Evolutionary conservation across 2,329 filamentous ascomycete species (phyloP), one percentile per base, ranked within the genome.

Genomic region (Amphichorda felina): DNA sequence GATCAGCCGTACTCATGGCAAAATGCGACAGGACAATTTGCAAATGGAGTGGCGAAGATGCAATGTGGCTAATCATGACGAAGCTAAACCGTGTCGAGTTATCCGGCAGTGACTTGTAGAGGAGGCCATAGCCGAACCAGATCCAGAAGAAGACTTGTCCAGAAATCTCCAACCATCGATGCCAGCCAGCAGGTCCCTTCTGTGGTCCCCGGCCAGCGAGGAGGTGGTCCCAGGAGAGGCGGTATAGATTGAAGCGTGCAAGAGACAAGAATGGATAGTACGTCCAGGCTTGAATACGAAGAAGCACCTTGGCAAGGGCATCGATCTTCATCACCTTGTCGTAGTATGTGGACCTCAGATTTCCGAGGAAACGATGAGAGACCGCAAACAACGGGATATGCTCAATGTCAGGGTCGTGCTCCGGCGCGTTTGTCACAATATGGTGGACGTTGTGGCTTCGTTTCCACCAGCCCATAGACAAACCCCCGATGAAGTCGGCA

Each of bases 381-480:
- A 91, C 75, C 40, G 86, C 85, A 54, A 95, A 86, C 54, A 94
- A 80, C 3, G 88, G 88, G 57, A 94, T 74, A 54, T 94, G 82
- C 54, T 89, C 77, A 47, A 95, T 96, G 54, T 96, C 89, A 0
- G 91, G 89, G 53, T 96, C 89, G 53, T 96, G 89, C 56, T 95
- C 91, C 11, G 88, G 84, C 30, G 82, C 82, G 56, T 96, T 96
- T 14, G 91, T 96, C 35, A 96, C 82, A 46, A 96, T 87, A 51
- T 96, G 89, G 54, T 96, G 89, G 8, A 95, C 87, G 51, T 96
- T 96, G 59, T 96, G 89, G 54, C 79, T 95, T 41, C 77, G 72
- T 60, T 96, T 96, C 89, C 91, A 98, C 91, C 91, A 98, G 30
- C 89, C 85, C 36, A 94, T 62, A 18, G 86, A 94, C 24, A 98